Evolutionary conservation across 1,284 basidiomycete genomes (phyloP).

Genomic region (Naganishia sp.): DNA sequence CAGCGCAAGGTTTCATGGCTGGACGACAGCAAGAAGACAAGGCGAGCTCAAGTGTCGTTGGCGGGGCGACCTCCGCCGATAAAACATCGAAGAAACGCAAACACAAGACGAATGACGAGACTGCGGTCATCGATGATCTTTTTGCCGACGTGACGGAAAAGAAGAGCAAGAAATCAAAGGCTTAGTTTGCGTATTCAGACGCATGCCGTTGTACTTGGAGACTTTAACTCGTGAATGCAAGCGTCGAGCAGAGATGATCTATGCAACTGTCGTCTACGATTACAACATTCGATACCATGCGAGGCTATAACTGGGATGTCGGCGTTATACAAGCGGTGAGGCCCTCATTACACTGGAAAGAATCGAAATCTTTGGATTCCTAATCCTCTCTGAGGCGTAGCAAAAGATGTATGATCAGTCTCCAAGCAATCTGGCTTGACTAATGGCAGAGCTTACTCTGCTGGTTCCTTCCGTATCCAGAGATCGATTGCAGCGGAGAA

Average conservation of each 20-base stretch:
- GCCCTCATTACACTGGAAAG: constrained; percentile 5
- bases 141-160: constrained; percentile 61
- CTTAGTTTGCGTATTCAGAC: not conserved
- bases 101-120: constrained; percentile 47
- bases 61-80: constrained; percentile 1
- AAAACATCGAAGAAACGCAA: constrained; percentile 38
- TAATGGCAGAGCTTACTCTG: constrained; percentile 65
- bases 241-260: not conserved
- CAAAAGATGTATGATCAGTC: not conserved
- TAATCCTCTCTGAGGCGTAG: constrained; percentile 12
- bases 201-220: not conserved
- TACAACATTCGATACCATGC: constrained; percentile 20
- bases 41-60: constrained; percentile 6
- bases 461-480: constrained; percentile 77
- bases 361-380: not conserved
- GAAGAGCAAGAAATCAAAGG: constrained; percentile 31
- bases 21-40: constrained; percentile 43
- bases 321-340: constrained; percentile 9
- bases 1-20: constrained; percentile 36
- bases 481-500: constrained; percentile 87
- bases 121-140: constrained; percentile 71
- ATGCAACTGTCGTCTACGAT: constrained; percentile 10
- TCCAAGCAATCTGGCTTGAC: not conserved
- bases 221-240: not conserved
- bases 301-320: not conserved